A percentile compares a stretch with the other conserved stretches of the same genome.
phyloP scores from a whole-genome alignment of 192 early-diverging fungal species.

The Rhizophagus clarus region DNA sequence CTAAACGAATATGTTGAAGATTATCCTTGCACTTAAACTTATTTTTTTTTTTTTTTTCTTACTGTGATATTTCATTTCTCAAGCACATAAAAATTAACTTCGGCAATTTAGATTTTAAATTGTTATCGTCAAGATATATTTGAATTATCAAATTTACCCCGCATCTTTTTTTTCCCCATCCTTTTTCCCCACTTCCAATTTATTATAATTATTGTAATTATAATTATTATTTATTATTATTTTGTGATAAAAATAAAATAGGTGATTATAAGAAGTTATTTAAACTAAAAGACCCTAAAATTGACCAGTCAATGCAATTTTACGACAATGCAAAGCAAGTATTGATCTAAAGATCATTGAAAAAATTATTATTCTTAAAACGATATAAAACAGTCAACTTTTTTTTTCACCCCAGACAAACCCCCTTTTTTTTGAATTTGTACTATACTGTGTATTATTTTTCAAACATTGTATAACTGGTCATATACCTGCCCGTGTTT shows the following conservation, averaged over 20 bases:
- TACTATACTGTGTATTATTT: neutral
- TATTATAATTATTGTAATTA: too few species aligned
- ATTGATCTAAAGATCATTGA: neutral
- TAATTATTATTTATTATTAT: too few species aligned
- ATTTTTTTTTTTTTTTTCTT: neutral
- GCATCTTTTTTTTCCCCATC: too few species aligned
- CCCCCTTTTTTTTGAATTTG: slow-evolving; percentile 6
- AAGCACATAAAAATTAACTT: neutral
- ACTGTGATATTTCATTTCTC: neutral
- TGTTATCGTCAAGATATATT: neutral
- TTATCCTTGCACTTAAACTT: neutral
- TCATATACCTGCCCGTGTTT: neutral
- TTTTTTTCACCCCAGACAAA: neutral
- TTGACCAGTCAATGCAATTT: neutral
- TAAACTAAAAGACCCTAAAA: neutral
- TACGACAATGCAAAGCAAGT: neutral
- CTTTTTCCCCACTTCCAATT: neutral
- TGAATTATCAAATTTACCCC: neutral
- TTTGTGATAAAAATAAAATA: neutral
- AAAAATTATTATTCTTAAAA: slow-evolving; percentile 9
- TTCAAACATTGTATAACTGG: neutral
- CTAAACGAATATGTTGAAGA: neutral
- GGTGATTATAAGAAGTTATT: neutral
- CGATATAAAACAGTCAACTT: slow-evolving; percentile 2
- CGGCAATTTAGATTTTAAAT: neutral